Evolutionary conservation across 2,329 filamentous ascomycete species (phyloP), one percentile per base, ranked within the genome.

Genomic region (Dactylellina cionopaga): DNA sequence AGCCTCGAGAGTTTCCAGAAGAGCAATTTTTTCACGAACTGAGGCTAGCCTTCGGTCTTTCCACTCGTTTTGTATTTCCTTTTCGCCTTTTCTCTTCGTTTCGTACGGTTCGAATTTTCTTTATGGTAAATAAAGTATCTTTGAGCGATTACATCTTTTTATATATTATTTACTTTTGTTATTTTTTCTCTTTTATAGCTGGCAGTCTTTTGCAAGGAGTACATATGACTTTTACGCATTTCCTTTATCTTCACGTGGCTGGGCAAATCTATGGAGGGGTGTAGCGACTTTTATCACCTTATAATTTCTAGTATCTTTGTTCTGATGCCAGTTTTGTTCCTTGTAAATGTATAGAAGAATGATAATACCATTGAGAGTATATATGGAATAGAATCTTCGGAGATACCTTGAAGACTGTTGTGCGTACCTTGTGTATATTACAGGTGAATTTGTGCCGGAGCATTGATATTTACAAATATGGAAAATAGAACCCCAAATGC

Each of bases 1-100:
- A 84, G 83, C 13, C 84, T 89, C 4, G 88, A 91, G 79, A 89
- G 87, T 77, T 90, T 91, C 79, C 88, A 90, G 79, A 89, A 89
- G 81, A 87, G 87, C 55, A 64, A 64, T 17, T 74, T 74, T 35
- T 43, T 62, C 47, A 68, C 49, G 7, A 74, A 52, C 63, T 63
- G 39, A 62, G 49, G 41, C 52, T 13, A 46, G 54, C 37, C 60
- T 55, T 54, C 15, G 10, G 1, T 46, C 15, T 11, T 46, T 52
- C 29, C 39, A n/a, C 44, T 25, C 44, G 9, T 35, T 43, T 56
- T 37, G 6, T 29, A 2, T 58, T 46, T 17, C 15, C 62, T 49
- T 19, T 25, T 66, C 31, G 19, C 7, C 22, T 55, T 64, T 62
- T 25, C 24, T 51, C 51, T 52, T 52, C 5, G 22, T 54, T n/a